Evolutionary conservation across 345 rosid genomes (phyloP).

Genomic region (Euphorbia tirucalli): DNA sequence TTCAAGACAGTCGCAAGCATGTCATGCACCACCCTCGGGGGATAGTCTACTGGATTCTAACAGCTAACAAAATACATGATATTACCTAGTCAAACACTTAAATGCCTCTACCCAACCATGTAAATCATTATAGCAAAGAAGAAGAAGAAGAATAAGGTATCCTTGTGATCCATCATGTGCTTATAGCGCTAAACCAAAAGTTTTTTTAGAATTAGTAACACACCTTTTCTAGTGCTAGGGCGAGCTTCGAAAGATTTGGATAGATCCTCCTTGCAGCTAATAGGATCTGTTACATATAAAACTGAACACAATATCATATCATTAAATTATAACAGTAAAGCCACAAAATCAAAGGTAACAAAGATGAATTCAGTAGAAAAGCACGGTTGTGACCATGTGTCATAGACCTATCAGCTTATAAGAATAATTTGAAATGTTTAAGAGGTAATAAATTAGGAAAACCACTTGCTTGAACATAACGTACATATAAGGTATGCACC

Average conservation of each 20-base stretch:
- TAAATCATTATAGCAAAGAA: neutral
- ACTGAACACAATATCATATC: neutral
- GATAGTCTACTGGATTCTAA: no score
- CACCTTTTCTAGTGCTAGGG: slow-evolving; percentile 93
- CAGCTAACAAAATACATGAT: no score
- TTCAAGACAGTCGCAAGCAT: neutral
- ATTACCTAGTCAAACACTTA: no score
- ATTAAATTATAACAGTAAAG: neutral
- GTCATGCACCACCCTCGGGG: no score
- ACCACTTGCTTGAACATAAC: neutral
- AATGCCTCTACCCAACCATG: neutral
- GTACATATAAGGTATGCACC: no score
- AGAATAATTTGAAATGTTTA: neutral
- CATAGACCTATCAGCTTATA: neutral
- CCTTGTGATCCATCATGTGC: neutral
- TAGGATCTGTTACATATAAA: slow-evolving; percentile 51
- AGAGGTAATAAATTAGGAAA: neutral
- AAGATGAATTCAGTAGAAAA: neutral
- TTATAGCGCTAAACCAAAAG: neutral
- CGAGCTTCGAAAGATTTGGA: slow-evolving; percentile 87
- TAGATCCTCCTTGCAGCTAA: slow-evolving; percentile 71
- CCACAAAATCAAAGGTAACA: neutral
- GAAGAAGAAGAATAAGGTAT: neutral
- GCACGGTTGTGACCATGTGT: neutral
- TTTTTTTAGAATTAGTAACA: neutral